phyloP scores from a whole-genome alignment of 2,329 filamentous ascomycete genomes.

The Aspergillus ruber region DNA sequence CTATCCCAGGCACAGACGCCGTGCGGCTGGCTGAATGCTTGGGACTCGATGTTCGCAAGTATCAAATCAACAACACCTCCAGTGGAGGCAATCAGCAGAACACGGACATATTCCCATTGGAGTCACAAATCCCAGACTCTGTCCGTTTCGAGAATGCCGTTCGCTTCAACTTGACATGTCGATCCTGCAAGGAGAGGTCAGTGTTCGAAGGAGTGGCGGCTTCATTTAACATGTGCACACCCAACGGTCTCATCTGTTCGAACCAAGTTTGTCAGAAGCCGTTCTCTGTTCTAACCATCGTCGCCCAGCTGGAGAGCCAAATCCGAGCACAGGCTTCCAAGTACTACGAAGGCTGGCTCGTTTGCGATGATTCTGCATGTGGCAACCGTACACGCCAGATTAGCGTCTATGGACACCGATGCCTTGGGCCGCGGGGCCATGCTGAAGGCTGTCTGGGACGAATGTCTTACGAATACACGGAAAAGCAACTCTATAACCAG shows the following conservation, averaged over 20 bases:
- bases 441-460: conserved; percentile 76
- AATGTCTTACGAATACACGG: conserved; percentile 81
- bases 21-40: conserved; percentile 86
- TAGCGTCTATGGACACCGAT: conserved; percentile 84
- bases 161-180: conserved; percentile 71
- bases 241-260: conserved; percentile 69
- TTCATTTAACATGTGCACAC: conserved; percentile 56
- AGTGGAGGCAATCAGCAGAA: conserved; percentile 48
- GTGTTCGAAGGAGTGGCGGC: conserved; percentile 68
- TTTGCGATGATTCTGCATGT: conserved; percentile 85
- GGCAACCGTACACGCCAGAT: conserved; percentile 83
- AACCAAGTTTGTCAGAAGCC: conserved; percentile 55
- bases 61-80: conserved; percentile 63
- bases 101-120: conserved; percentile 77
- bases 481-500: conserved; percentile 93
- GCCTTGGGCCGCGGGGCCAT: conserved; percentile 78
- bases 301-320: conserved; percentile 81
- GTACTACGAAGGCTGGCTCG: conserved; percentile 90
- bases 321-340: conserved; percentile 69
- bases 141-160: conserved; percentile 79
- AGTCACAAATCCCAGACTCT: conserved; percentile 88
- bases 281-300: conserved; percentile 65
- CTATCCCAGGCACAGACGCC: conserved; percentile 87
- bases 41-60: conserved; percentile 83
- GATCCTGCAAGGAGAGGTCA: conserved; percentile 66